These are phyloP conservation scores for Chalciporus sp. DNA, from an alignment of 1,284 basidiomycete species.

Conservation along the genomic window DNA sequence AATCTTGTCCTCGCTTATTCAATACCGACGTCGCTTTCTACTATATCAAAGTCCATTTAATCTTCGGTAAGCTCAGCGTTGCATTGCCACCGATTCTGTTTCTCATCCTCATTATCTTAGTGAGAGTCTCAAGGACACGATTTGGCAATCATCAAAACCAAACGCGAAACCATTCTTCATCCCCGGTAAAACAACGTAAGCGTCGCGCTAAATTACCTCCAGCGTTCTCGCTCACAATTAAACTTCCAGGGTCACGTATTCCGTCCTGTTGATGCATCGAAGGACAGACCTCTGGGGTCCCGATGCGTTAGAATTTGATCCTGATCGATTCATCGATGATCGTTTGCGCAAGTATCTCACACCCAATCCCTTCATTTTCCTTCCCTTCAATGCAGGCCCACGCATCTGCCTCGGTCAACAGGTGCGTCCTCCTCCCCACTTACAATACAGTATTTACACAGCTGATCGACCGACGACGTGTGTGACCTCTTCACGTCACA, in stretches of 20 bases:
- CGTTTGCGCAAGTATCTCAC: conserved; percentile 31
- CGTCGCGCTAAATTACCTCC: not conserved
- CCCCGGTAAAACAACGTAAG: conserved; percentile 53
- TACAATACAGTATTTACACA: too few relatives aligned
- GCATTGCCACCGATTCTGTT: not conserved
- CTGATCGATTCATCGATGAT: conserved; percentile 51
- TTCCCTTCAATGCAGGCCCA: conserved; percentile 53
- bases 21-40: not conserved
- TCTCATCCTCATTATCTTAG: conserved; percentile 20
- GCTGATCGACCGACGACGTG: too few relatives aligned
- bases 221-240: not conserved
- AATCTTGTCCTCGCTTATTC: not conserved
- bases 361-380: conserved; percentile 47
- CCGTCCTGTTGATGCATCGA: conserved; percentile 63
- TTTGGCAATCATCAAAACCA: conserved; percentile 46
- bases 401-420: conserved; percentile 50
- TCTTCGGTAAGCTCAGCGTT: conserved; percentile 36
- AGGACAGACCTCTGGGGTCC: conserved; percentile 68
- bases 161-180: conserved; percentile 53
- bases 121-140: conserved; percentile 44
- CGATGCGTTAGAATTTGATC: conserved; percentile 52
- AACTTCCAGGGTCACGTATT: conserved; percentile 46
- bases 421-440: conserved; percentile 13
- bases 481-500: conserved; percentile 23
- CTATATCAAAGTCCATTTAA: conserved; percentile 48